Evolutionary conservation across 1,139 yeast species (phyloP).

Genomic region (Nadsonia starkeyi-henricii): DNA sequence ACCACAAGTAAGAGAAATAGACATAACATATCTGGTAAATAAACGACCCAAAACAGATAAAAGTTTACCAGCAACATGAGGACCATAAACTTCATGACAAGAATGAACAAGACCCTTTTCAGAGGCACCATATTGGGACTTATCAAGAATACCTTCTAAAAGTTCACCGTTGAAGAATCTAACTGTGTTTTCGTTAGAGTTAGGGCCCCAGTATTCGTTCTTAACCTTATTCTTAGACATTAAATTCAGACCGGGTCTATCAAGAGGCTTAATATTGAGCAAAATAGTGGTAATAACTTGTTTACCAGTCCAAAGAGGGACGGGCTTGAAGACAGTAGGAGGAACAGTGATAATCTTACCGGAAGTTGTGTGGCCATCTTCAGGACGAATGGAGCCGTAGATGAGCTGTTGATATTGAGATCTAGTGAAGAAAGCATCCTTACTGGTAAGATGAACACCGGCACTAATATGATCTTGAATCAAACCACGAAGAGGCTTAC

Average conservation of each 20-base stretch:
- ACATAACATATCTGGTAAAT: conserved; percentile 85
- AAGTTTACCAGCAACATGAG: conserved; percentile 75
- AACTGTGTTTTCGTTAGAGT: conserved; percentile 75
- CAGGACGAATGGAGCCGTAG: conserved; percentile 92
- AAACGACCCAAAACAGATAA: conserved; percentile 84
- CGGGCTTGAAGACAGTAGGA: conserved; percentile 80
- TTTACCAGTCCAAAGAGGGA: conserved; percentile 96
- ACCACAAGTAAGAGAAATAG: conserved; percentile 96
- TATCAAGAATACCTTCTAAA: conserved; percentile 85
- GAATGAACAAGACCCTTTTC: conserved; percentile 96
- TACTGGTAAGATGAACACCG: conserved; percentile 94
- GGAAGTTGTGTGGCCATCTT: conserved; percentile 86
- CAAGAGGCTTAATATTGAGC: conserved; percentile 71
- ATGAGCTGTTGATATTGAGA: conserved; percentile 88
- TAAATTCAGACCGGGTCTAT: conserved; percentile 84
- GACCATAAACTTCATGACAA: conserved; percentile 89
- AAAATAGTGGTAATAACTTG: conserved; percentile 83
- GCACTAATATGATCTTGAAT: conserved; percentile 98
- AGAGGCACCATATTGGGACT: conserved; percentile 97
- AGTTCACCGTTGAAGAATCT: conserved; percentile 77
- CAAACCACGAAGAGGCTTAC: conserved; percentile 95
- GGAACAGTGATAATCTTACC: conserved; percentile 63
- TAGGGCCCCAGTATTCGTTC: conserved; percentile 86
- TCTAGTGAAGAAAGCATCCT: conserved; percentile 81
- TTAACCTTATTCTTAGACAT: conserved; percentile 77